Percentiles rank a stretch among this genome's conserved stretches.
Conservation (phyloP, 371 early-diverging fungal species). For the Mucor velutinosus region DNA sequence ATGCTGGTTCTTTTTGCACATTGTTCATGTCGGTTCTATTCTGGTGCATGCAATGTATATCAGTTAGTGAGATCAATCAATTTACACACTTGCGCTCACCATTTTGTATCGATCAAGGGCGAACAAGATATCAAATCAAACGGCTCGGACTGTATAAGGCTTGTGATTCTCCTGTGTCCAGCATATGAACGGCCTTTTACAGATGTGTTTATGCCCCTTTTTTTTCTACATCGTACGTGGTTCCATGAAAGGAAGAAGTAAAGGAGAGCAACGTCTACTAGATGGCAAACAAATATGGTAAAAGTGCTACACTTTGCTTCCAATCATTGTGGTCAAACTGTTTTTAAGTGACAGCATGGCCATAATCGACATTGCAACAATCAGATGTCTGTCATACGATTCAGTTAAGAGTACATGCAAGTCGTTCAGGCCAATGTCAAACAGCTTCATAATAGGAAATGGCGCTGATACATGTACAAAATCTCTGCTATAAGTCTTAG, state of each 20-base stretch:
- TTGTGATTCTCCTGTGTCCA: not conserved
- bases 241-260: not conserved
- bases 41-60: not conserved
- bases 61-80: not conserved
- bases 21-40: not conserved
- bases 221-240: not conserved
- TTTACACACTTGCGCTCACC: not conserved
- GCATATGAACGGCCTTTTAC: not conserved
- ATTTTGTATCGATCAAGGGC: not conserved
- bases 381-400: too few relatives aligned
- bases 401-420: not conserved
- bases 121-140: not conserved
- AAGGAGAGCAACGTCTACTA: not conserved
- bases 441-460: not conserved
- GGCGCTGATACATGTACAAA: not conserved
- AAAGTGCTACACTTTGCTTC: not conserved
- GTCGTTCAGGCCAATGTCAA: not conserved
- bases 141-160: not conserved
- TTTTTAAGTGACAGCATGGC: not conserved
- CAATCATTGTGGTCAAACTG: not conserved
- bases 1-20: not conserved
- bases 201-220: not conserved
- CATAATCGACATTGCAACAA: not conserved
- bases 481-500: not conserved
- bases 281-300: not conserved